phyloP scores from a whole-genome alignment of 164 flowering plant species.

The Piper longum region DNA sequence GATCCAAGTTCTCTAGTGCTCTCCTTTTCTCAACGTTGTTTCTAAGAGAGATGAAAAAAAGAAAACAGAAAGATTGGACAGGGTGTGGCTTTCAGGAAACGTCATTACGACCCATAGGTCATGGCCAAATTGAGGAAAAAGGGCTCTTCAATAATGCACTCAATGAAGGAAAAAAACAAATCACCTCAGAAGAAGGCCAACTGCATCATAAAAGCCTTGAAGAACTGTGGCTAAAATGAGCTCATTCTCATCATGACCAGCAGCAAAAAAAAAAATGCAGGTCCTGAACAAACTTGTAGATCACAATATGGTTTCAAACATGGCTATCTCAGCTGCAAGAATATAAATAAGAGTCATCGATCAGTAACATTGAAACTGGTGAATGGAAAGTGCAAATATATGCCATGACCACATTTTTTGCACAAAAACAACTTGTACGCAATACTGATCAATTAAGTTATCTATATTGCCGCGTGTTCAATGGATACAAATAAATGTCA shows the following conservation, averaged over 20 bases:
- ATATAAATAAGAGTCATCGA: not conserved
- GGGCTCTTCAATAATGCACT: not conserved
- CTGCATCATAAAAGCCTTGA: conserved; percentile 53
- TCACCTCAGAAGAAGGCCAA: conserved; percentile 30
- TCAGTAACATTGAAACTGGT: not conserved
- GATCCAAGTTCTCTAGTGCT: conserved; percentile 60
- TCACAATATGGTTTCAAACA: conserved; percentile 32
- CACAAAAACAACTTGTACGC: no score
- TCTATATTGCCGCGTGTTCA: no score
- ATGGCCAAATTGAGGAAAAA: not conserved
- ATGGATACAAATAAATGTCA: no score
- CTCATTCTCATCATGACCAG: conserved; percentile 44
- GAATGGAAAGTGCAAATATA: no score
- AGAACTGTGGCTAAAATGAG: conserved; percentile 42
- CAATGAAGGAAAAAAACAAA: not conserved
- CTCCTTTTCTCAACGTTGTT: conserved; percentile 46
- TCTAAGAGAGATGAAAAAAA: conserved; percentile 15
- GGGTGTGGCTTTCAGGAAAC: not conserved
- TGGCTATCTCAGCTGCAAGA: conserved; percentile 32
- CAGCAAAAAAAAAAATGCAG: conserved; percentile 43
- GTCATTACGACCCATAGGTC: not conserved
- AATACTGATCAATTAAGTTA: no score
- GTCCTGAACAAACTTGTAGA: conserved; percentile 35
- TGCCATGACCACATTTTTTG: no score
- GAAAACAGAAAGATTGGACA: not conserved